Base-by-base conservation (phyloP, 768 basidiomycete genomes). In the Auriculariales sp. region DNA sequence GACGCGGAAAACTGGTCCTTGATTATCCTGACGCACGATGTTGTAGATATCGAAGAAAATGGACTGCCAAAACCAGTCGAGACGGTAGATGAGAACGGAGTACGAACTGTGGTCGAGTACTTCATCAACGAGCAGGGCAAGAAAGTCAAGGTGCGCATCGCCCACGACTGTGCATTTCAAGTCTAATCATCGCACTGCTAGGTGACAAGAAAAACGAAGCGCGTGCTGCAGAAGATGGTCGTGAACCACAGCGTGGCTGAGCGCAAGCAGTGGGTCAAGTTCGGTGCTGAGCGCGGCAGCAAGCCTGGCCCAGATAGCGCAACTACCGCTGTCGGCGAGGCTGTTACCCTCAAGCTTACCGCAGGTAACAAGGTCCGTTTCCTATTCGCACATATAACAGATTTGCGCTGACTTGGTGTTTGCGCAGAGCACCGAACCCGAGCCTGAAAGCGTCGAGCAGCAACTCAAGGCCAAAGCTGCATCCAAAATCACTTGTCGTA, bases 221-320 rank as follows among this genome's bases (percentile, higher is more conserved):
- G 92, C 27, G 82, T 80, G 1, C 73, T 95, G 12, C 86, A 92
- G 61, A 93, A 90, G 62, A 81, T 86, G 7, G 73, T 90, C 31
- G 95, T 98, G n/a, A 87, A 92, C 53, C 93, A 94, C 61, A 73
- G 77, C 22, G 91, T 97, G 10, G 95, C 95, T 0, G 91, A 94
- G 62, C 79, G 94, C 46, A 85, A 93, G 65, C 81, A 79, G 55
- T 95, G 91, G 91, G 60, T 78, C 19, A 98, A 94, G 64, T 99
- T 99, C 59, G 95, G 95, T 3, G 72, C 77, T 53, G 95, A 98
- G 66, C 81, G 77, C 63, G 87, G 89, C 22, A 91, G 79, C 61
- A 77, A 83, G 32, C 68, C 84, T 12, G 94, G 94, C 3, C 93
- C 92, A 3, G 90, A 95, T 67, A 74, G 84, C 31, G 87, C 91